These are phyloP conservation scores for Pittosporum tobira DNA, from an alignment of 129 eudicot genomes.

Conservation along the genomic window DNA sequence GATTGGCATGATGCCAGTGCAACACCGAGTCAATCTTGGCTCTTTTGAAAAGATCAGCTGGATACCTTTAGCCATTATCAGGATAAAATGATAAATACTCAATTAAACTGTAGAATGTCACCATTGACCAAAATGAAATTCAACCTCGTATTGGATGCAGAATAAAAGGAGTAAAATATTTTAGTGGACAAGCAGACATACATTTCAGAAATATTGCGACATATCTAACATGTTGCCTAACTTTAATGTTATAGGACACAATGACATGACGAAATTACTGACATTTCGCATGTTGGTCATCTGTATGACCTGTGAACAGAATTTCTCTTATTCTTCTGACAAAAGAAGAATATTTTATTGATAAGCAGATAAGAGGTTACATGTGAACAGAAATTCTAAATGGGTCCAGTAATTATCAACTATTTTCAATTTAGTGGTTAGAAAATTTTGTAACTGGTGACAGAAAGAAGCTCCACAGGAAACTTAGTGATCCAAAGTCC, in stretches of 20 bases:
- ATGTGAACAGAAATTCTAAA: too few species aligned
- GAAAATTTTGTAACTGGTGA: not conserved
- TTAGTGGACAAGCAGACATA: not conserved
- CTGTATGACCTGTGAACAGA: not conserved
- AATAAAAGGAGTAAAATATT: not conserved
- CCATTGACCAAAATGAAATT: too few species aligned
- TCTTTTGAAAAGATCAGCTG: slow-evolving; percentile 55
- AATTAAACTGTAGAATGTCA: too few species aligned
- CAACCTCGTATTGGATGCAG: not conserved
- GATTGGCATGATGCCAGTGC: slow-evolving; percentile 92
- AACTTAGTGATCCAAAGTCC: not conserved
- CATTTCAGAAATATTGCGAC: not conserved
- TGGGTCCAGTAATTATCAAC: not conserved
- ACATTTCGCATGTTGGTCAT: not conserved
- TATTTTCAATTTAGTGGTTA: not conserved
- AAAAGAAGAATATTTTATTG: too few species aligned
- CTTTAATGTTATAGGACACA: too few species aligned
- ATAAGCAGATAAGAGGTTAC: too few species aligned
- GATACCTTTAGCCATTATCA: slow-evolving; percentile 49
- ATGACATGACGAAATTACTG: too few species aligned
- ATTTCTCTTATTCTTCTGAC: too few species aligned
- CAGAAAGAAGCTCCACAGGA: not conserved
- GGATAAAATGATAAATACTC: not conserved
- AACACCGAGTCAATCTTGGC: slow-evolving; percentile 75
- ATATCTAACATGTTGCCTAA: not conserved